Base-by-base conservation (phyloP, 768 basidiomycete genomes). In the Mycena floridula region DNA sequence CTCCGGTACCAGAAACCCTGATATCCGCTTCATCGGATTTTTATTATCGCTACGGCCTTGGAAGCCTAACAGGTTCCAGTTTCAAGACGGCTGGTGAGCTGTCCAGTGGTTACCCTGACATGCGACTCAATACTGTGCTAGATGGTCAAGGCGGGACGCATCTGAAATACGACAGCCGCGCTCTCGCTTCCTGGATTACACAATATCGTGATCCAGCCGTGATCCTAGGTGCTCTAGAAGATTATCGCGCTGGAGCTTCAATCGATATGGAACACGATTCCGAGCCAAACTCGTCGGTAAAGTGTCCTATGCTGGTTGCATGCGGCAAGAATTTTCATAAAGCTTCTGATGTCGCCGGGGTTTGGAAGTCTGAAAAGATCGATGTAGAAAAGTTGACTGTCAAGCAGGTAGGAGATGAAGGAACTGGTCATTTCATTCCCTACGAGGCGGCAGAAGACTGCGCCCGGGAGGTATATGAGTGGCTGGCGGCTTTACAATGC, bases 221-320 rank as follows among this genome's bases (percentile, higher is more conserved):
- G 5, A 21, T 47, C n/a, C 40, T 35, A 22, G 46, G 46, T 13
- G 21, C 22, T 7, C 41, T 47, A 8, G 46, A 47, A 23, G 46
- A 47, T 12, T 47, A 47, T 24, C 46, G 46, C 5, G 46, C 46
- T 18, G 46, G 46, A 6, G 46, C 46, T 5, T 47, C 46, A 13
- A 42, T 47, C 24, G 46, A 47, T 42, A 16, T 47, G 23, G 41
- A 47, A 27, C 46, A 47, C 27, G 46, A 47, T n/a, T 27, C 40
- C 15, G 41, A 37, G n/a, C 39, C 40, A 30, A 47, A 35, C 7
- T 27, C 46, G 16, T 28, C 15, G 7, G 46, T 47, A 26, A 35
- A 41, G 22, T 47, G 46, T 24, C 40, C 46, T 11, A 7, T 47
- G 23, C 40, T 47, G 5, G 21, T 47, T 22, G 24, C 42, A 3